Conservation (phyloP, 768 basidiomycete species). For the Kwoniella dejecticola region DNA sequence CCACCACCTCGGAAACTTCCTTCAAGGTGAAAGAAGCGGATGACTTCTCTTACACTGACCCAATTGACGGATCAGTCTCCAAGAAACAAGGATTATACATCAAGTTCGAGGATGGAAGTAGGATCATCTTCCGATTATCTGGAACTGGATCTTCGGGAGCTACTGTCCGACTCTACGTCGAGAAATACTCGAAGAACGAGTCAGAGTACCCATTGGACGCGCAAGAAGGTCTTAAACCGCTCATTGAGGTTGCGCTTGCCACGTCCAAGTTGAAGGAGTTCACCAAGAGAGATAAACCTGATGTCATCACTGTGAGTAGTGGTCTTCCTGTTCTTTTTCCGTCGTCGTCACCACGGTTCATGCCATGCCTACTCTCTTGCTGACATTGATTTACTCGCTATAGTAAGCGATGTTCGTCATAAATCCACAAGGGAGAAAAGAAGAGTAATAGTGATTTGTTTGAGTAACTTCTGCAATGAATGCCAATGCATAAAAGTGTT, state of each 20-base stretch:
- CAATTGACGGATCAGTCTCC: slow-evolving; percentile 91
- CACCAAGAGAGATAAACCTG: slow-evolving; percentile 84
- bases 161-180: slow-evolving; percentile 93
- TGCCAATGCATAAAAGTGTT: too few species aligned
- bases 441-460: too few species aligned
- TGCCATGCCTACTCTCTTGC: too few species aligned
- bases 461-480: too few species aligned
- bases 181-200: slow-evolving; percentile 68
- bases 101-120: slow-evolving; percentile 83
- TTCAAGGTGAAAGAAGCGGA: slow-evolving; percentile 77
- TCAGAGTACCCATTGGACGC: slow-evolving; percentile 61
- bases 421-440: too few species aligned
- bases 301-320: slow-evolving; percentile 81
- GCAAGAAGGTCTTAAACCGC: slow-evolving; percentile 84
- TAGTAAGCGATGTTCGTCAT: too few species aligned
- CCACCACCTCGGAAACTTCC: slow-evolving; percentile 65
- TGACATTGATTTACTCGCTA: too few species aligned
- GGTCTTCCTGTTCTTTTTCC: too few species aligned
- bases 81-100: slow-evolving; percentile 96
- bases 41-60: slow-evolving; percentile 96
- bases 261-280: slow-evolving; percentile 82
- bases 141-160: slow-evolving; percentile 96
- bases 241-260: slow-evolving; percentile 91
- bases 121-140: slow-evolving; percentile 92
- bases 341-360: too few species aligned